These are phyloP conservation scores for Candida loeiensis DNA, from an alignment of 805 yeast species.

Conservation along the genomic window DNA sequence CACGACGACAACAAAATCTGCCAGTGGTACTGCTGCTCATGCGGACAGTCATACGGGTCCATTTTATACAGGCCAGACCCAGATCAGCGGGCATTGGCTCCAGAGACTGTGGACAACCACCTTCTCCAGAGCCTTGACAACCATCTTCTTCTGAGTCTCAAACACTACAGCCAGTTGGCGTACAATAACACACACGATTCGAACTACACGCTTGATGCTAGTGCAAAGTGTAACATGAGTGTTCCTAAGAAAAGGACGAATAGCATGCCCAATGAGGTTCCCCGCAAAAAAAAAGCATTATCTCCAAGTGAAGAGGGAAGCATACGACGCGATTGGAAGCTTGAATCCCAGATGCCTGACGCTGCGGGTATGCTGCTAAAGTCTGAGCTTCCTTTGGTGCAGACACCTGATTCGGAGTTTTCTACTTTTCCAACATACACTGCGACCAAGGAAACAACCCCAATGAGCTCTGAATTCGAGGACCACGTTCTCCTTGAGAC, in stretches of 20 bases:
- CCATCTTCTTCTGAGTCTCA: conserved; percentile 14
- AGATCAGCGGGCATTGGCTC: too few relatives aligned
- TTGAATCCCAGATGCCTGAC: too few relatives aligned
- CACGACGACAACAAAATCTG: conserved; percentile 25
- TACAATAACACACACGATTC: conserved; percentile 12
- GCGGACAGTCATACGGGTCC: conserved; percentile 38
- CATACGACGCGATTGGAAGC: not conserved
- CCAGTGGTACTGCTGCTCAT: conserved; percentile 42
- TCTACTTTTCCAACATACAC: too few relatives aligned
- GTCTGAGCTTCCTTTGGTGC: too few relatives aligned
- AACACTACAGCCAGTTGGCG: conserved; percentile 24
- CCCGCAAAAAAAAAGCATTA: conserved; percentile 4
- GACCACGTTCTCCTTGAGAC: conserved; percentile 21
- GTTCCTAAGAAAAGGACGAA: conserved; percentile 1
- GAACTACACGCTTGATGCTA: conserved; percentile 1
- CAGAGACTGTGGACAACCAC: too few relatives aligned
- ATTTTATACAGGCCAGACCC: conserved; percentile 19
- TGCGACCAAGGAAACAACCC: not conserved
- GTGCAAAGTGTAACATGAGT: not conserved
- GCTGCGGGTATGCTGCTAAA: too few relatives aligned
- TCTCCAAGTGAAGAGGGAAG: not conserved
- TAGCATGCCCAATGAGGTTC: not conserved
- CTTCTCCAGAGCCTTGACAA: conserved; percentile 3
- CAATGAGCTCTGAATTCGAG: conserved; percentile 2
- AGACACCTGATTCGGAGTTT: too few relatives aligned